Conservation (phyloP, 1,284 basidiomycete genomes). For the Moniliella sp. region DNA sequence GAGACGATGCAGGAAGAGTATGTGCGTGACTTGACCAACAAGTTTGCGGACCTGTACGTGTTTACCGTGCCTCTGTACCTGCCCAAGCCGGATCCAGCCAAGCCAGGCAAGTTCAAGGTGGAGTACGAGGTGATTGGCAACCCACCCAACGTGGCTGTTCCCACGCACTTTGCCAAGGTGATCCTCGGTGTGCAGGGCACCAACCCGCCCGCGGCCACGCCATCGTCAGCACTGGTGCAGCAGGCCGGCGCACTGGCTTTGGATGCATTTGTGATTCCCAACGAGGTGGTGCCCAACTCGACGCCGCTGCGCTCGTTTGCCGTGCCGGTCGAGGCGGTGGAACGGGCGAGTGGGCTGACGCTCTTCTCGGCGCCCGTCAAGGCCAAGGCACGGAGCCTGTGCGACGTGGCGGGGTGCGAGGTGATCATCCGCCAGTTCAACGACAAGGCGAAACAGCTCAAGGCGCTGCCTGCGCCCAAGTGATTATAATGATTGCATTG, state of each 20-base stretch:
- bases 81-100: slow-evolving; percentile 54
- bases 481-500: no score
- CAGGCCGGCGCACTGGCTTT: background rate
- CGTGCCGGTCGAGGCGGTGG: slow-evolving; percentile 57
- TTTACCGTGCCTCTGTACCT: slow-evolving; percentile 96
- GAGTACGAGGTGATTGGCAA: slow-evolving; percentile 70
- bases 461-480: no score
- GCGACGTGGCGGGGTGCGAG: slow-evolving; percentile 36
- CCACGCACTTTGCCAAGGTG: slow-evolving; percentile 95
- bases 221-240: background rate
- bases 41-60: slow-evolving; percentile 79
- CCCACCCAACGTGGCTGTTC: slow-evolving; percentile 70
- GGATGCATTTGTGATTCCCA: slow-evolving; percentile 30
- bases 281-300: slow-evolving; percentile 26
- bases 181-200: slow-evolving; percentile 41
- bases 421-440: slow-evolving; percentile 25
- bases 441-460: slow-evolving; percentile 2
- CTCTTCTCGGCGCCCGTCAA: slow-evolving; percentile 73
- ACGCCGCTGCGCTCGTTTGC: slow-evolving; percentile 21
- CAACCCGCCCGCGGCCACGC: background rate
- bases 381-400: slow-evolving; percentile 58
- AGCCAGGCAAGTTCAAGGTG: slow-evolving; percentile 67
- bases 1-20: slow-evolving; percentile 74
- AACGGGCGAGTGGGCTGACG: slow-evolving; percentile 66
- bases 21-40: slow-evolving; percentile 63